Evolutionary conservation across 2,329 filamentous ascomycete species (phyloP).

Genomic region (Pseudocercospora cruenta): DNA sequence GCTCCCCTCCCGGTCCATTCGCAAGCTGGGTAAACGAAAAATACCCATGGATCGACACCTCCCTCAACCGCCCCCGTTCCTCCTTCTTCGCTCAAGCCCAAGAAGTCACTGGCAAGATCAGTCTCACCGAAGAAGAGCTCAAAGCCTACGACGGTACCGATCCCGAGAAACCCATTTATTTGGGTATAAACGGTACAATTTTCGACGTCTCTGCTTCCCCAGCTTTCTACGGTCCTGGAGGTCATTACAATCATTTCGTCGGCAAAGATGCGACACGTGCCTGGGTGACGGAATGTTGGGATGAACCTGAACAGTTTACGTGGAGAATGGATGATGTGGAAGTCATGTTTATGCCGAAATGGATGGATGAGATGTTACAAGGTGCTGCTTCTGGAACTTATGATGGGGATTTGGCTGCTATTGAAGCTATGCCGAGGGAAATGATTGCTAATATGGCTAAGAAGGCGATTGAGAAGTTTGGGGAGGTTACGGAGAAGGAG

Average conservation of each 20-base stretch:
- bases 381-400: slow-evolving; percentile 25
- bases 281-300: slow-evolving; percentile 40
- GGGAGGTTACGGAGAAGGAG: slow-evolving; percentile 20
- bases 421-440: slow-evolving; percentile 25
- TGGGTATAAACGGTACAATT: slow-evolving; percentile 38
- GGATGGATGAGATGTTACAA: slow-evolving; percentile 34
- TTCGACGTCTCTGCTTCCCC: slow-evolving; percentile 37
- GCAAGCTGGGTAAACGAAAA: slow-evolving; percentile 27
- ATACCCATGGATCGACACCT: slow-evolving; percentile 24
- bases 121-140: slow-evolving; percentile 31
- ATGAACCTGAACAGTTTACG: slow-evolving; percentile 33
- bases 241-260: slow-evolving; percentile 37
- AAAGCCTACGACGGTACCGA: slow-evolving; percentile 33
- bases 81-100: slow-evolving; percentile 23
- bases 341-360: slow-evolving; percentile 35
- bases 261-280: slow-evolving; percentile 37
- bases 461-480: slow-evolving; percentile 33
- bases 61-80: slow-evolving; percentile 18
- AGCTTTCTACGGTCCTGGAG: slow-evolving; percentile 38
- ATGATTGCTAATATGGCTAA: slow-evolving; percentile 33
- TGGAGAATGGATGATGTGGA: slow-evolving; percentile 33
- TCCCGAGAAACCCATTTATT: slow-evolving; percentile 33
- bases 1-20: slow-evolving; percentile 23
- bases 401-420: slow-evolving; percentile 25
- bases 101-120: slow-evolving; percentile 17